These are phyloP conservation scores for Penicillium arizonense DNA, from an alignment of 495 filamentous ascomycete species.

Conservation along the genomic window DNA sequence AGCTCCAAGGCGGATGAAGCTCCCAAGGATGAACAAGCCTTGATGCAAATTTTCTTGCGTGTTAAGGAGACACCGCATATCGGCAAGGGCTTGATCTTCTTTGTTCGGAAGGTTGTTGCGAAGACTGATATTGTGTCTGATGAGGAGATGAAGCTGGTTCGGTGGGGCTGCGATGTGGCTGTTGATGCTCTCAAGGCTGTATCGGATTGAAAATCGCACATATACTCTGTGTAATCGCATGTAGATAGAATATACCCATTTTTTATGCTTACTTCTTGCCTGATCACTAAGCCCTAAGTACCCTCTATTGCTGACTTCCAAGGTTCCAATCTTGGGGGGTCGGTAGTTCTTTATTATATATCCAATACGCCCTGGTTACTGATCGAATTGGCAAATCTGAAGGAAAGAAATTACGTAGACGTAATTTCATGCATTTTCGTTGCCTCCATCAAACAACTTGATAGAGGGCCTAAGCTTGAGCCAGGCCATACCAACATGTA, in stretches of 20 bases:
- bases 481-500: too few species aligned
- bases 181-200: conserved; percentile 56
- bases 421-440: too few species aligned
- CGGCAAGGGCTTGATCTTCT: conserved; percentile 70
- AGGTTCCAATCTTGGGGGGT: too few species aligned
- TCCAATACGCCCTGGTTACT: too few species aligned
- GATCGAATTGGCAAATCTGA: too few species aligned
- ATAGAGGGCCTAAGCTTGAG: too few species aligned
- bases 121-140: conserved; percentile 71
- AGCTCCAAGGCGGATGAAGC: conserved; percentile 22
- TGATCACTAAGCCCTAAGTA: too few species aligned
- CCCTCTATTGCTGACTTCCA: too few species aligned
- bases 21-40: conserved; percentile 47
- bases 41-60: conserved; percentile 65
- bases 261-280: not conserved
- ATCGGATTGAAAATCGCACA: conserved; percentile 23
- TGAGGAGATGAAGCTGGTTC: conserved; percentile 55
- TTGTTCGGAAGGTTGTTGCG: conserved; percentile 72
- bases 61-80: conserved; percentile 60
- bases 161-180: conserved; percentile 69
- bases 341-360: too few species aligned
- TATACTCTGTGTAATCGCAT: conserved; percentile 9
- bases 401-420: too few species aligned
- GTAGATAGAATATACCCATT: conserved; percentile 26
- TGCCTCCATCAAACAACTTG: too few species aligned